These are phyloP conservation scores for Zymoseptoria tritici DNA, from an alignment of 2,329 filamentous ascomycete genomes.

Conservation along the genomic window DNA sequence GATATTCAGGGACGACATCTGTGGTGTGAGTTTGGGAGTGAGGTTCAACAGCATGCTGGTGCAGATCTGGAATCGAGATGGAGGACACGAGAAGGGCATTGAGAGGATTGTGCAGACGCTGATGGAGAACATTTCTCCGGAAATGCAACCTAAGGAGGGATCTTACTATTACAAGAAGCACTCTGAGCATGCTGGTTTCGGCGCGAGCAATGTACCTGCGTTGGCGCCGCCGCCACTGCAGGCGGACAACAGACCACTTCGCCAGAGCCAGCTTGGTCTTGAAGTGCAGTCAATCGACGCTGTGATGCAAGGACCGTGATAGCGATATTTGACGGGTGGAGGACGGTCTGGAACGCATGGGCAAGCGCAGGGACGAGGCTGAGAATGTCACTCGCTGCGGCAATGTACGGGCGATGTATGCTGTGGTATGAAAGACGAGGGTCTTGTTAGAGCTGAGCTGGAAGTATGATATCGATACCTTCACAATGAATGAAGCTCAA, in stretches of 20 bases:
- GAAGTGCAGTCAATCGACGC: constrained; percentile 6
- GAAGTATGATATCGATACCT: no score
- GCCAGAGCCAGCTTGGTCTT: not conserved
- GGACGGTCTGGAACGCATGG: not conserved
- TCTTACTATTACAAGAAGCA: constrained; percentile 75
- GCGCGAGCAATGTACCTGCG: not conserved
- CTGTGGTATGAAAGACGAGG: no score
- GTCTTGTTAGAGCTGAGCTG: no score
- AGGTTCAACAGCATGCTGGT: constrained; percentile 85
- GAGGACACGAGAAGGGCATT: constrained; percentile 69
- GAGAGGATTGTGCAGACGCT: constrained; percentile 67
- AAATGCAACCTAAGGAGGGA: constrained; percentile 60
- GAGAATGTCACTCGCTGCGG: not conserved
- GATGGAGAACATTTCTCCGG: constrained; percentile 62
- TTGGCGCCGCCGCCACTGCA: not conserved
- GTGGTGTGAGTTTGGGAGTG: constrained; percentile 78
- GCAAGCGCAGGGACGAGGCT: not conserved
- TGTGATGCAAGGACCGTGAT: constrained; percentile 3
- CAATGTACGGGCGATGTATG: not conserved
- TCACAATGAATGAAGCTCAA: no score
- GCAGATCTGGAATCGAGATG: constrained; percentile 88
- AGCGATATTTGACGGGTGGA: not conserved
- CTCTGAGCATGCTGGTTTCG: constrained; percentile 70
- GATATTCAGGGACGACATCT: constrained; percentile 67
- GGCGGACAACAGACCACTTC: not conserved